Evolutionary conservation across 768 basidiomycete genomes (phyloP), one percentile per base, ranked within the genome.

Genomic region (Tricholoma flavovirens): DNA sequence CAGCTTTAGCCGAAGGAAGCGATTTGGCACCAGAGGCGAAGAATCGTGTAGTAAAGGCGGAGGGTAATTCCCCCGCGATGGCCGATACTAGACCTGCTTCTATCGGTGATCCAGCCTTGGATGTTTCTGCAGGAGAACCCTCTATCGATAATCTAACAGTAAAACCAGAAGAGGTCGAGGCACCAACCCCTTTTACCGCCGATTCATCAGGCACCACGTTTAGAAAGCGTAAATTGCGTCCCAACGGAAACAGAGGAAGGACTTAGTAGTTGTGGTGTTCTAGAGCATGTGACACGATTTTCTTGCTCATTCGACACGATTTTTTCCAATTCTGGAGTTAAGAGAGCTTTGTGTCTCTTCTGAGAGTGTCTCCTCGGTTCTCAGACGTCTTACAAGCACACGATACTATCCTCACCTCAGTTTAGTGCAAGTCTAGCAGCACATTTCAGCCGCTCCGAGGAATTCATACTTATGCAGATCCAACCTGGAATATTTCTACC

Each of bases 221-320:
- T 57, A 67, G 71, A 54, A 72, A 71, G 56, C 69, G 72, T 15
- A 73, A 69, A 56, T 38, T 58, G 19, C 67, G 67, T 7, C 36
- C 55, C 21, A 64, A 59, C 24, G 68, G 63, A 22, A 58, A 54
- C 11, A 62, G 64, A 35, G 59, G 62, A 35, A 62, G 60, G 46
- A 7, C 46, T 30, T 49, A 9, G 4, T 46, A 46, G 46, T 17
- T 29, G 46, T 45, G 21, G 17, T 11, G 21, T 7, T n/a, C 14
- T 14, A 24, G 11, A 4, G 22, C 29, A 30, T 30, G 15, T 30
- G 46, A 21, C 9, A 3, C 14, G 10, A 30, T 17, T 30, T n/a
- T n/a, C 15, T 48, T 29, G 3, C 9, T n/a, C 17, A 14, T 29
- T 9, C 15, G 24, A 30, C n/a, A 4, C n/a, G 19, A n/a, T n/a